A percentile compares a stretch with the other conserved stretches of the same genome.
Evolutionary conservation across 176 grass and related monocot genomes (phyloP).

Genomic region (Ensete ventricosum): DNA sequence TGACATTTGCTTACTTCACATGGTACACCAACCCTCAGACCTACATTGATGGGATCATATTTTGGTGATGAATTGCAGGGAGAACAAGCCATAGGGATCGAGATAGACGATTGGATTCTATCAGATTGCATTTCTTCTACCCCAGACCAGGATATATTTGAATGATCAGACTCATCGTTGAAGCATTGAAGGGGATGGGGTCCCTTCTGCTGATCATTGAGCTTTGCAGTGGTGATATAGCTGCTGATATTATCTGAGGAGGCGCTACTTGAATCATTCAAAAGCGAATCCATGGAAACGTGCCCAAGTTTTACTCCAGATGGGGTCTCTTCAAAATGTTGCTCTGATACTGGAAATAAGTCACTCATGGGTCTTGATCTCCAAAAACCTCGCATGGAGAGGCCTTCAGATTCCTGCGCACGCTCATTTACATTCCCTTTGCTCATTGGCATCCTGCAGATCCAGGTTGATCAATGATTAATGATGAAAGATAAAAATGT

Average conservation of each 20-base stretch:
- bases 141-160: conserved; percentile 6
- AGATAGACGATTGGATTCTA: conserved; percentile 26
- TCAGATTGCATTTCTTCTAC: conserved; percentile 24
- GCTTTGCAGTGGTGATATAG: not conserved
- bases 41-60: conserved; percentile 27
- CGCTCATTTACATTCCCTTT: conserved; percentile 38
- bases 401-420: conserved; percentile 33
- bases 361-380: conserved; percentile 9
- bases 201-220: not conserved
- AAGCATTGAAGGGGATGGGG: conserved; percentile 57
- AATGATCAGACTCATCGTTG: conserved; percentile 28
- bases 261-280: not conserved
- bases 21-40: conserved; percentile 4
- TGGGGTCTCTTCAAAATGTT: conserved; percentile 13
- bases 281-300: not conserved
- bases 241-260: not conserved
- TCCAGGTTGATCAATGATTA: not conserved
- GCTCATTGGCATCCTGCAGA: conserved; percentile 37
- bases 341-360: conserved; percentile 51
- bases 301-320: not conserved
- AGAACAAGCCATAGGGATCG: conserved; percentile 31
- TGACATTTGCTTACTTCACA: conserved; percentile 15
- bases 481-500: not conserved
- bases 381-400: conserved; percentile 41
- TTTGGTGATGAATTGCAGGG: conserved; percentile 35